Percentiles rank a stretch among this genome's conserved stretches.
Evolutionary conservation across 768 basidiomycete species (phyloP).

Genomic region (Udeniomyces megalosporus): DNA sequence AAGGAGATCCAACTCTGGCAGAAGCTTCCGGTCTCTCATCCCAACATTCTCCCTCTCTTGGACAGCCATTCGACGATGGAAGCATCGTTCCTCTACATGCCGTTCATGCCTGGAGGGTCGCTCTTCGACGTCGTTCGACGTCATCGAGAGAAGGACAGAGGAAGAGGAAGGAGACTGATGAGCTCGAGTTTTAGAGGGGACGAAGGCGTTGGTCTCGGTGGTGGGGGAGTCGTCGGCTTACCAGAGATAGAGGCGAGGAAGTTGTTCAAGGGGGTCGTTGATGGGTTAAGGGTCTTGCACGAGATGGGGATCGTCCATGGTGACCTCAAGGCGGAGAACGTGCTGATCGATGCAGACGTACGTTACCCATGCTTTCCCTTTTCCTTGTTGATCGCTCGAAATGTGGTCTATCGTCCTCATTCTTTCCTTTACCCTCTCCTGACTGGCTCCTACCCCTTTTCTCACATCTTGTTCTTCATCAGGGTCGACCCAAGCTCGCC

Average conservation of each 20-base stretch:
- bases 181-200: neutral
- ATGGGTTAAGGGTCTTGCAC: conserved; percentile 27
- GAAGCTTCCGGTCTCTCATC: conserved; percentile 34
- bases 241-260: conserved; percentile 26
- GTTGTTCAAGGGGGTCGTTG: conserved; percentile 29
- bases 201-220: conserved; percentile 17
- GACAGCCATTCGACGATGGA: conserved; percentile 41
- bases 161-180: neutral
- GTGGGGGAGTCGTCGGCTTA: neutral
- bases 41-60: conserved; percentile 75
- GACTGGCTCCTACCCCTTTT: no score
- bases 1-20: conserved; percentile 7
- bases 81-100: conserved; percentile 65
- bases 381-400: neutral
- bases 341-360: conserved; percentile 65
- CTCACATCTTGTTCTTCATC: neutral
- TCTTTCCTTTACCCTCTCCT: neutral
- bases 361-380: no score
- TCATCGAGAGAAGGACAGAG: conserved; percentile 12
- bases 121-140: conserved; percentile 49
- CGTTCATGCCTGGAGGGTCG: conserved; percentile 68
- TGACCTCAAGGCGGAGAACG: conserved; percentile 94
- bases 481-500: conserved; percentile 6
- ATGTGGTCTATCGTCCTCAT: neutral
- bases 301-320: conserved; percentile 56